phyloP scores from a whole-genome alignment of 1,139 yeast species.

The Nakaseomyces kungkrabaensis region DNA sequence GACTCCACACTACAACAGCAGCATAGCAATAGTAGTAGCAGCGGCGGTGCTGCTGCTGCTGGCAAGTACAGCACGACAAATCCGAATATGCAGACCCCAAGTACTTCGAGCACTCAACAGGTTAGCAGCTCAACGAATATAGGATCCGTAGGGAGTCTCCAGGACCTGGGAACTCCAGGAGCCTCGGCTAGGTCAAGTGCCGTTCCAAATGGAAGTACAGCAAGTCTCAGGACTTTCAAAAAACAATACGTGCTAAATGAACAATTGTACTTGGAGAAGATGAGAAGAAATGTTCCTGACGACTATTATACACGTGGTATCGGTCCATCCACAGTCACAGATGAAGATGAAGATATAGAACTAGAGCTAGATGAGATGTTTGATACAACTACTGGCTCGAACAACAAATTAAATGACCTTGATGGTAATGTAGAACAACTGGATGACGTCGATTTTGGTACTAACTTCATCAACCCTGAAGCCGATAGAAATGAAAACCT shows the following conservation, averaged over 20 bases:
- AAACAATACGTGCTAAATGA: conserved; percentile 45
- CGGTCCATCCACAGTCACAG: conserved; percentile 22
- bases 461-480: conserved; percentile 17
- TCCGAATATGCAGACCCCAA: background rate
- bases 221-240: conserved; percentile 19
- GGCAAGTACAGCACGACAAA: background rate
- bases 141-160: background rate
- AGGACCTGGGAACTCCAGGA: conserved; percentile 6
- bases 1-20: conserved; percentile 5
- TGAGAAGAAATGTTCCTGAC: conserved; percentile 54
- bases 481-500: conserved; percentile 15
- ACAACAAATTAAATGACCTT: conserved; percentile 9
- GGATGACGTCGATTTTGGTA: conserved; percentile 17
- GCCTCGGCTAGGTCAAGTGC: conserved; percentile 16
- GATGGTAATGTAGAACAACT: conserved; percentile 1
- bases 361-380: conserved; percentile 26
- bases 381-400: conserved; percentile 16
- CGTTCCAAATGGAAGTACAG: conserved; percentile 6
- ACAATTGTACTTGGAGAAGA: conserved; percentile 53
- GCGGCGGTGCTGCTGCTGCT: too few species aligned
- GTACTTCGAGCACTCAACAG: background rate
- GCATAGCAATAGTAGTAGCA: background rate
- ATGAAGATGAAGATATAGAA: conserved; percentile 18
- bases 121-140: too few species aligned
- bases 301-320: conserved; percentile 64